phyloP scores from a whole-genome alignment of 768 basidiomycete species.

The Mycena capillaripes region DNA sequence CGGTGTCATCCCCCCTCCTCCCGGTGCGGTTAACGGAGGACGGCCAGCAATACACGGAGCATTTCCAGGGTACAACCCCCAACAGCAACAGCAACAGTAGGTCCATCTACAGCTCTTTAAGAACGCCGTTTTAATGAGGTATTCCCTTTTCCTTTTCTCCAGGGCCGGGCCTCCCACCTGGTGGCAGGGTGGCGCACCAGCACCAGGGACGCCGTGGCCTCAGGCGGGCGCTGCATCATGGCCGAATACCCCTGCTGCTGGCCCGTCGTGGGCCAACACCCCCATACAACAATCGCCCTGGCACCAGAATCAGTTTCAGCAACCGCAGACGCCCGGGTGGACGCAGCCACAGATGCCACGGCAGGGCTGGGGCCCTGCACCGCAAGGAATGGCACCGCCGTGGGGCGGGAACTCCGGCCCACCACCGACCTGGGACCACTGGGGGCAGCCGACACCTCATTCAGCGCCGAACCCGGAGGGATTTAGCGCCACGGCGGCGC shows the following conservation, averaged over 20 bases:
- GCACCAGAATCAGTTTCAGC: background rate
- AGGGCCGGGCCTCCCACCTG: background rate
- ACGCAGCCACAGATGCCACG: slow-evolving; percentile 10
- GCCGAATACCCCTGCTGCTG: slow-evolving; percentile 2
- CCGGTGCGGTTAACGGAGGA: slow-evolving; percentile 19
- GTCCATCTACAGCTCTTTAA: background rate
- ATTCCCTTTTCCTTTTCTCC: background rate
- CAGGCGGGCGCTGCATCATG: slow-evolving; percentile 5
- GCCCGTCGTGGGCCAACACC: slow-evolving; percentile 26
- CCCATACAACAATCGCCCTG: slow-evolving; percentile 1
- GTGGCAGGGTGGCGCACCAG: background rate
- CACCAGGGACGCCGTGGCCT: slow-evolving; percentile 3
- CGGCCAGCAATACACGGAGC: slow-evolving; percentile 10
- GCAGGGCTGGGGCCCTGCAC: slow-evolving; percentile 27
- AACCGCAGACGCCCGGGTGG: slow-evolving; percentile 22
- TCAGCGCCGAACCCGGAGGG: slow-evolving; percentile 5
- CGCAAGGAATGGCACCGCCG: background rate
- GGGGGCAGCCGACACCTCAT: slow-evolving; percentile 1
- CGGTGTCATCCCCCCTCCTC: slow-evolving; percentile 8
- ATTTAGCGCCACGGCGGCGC: slow-evolving; percentile 30
- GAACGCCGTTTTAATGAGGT: background rate
- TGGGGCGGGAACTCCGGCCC: slow-evolving; percentile 8
- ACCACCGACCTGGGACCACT: slow-evolving; percentile 14
- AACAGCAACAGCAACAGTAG: slow-evolving; percentile 18
- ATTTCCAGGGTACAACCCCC: slow-evolving; percentile 17